Conservation (phyloP, 2,329 filamentous ascomycete genomes). For the Emericellopsis cladophorae region DNA sequence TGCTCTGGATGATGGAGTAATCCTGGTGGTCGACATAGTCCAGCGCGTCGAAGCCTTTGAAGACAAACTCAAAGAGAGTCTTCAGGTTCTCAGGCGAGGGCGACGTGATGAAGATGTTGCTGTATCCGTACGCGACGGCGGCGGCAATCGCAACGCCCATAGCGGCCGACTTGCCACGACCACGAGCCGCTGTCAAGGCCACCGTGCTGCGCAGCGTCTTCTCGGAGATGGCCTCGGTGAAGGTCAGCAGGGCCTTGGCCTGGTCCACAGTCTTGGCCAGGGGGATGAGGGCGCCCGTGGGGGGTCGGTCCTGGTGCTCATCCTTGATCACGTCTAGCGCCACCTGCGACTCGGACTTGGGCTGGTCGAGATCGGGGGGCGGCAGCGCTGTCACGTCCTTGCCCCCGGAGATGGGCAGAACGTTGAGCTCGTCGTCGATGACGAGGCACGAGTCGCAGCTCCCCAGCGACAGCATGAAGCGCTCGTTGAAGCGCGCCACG, state of each 20-base stretch:
- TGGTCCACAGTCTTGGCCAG: constrained; percentile 89
- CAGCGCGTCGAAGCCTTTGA: constrained; percentile 93
- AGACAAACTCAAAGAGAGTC: constrained; percentile 94
- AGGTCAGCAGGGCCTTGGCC: constrained; percentile 91
- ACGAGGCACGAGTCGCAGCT: constrained; percentile 90
- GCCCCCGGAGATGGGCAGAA: constrained; percentile 89
- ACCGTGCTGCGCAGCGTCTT: constrained; percentile 93
- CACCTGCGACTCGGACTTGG: constrained; percentile 56
- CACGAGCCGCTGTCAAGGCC: constrained; percentile 82
- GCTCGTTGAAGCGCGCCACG: constrained; percentile 91
- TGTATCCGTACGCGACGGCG: constrained; percentile 90
- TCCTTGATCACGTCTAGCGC: constrained; percentile 85
- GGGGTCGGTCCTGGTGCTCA: constrained; percentile 70
- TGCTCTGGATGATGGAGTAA: constrained; percentile 96
- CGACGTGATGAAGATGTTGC: constrained; percentile 98
- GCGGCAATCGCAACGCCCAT: constrained; percentile 89
- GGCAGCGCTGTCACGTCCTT: constrained; percentile 79
- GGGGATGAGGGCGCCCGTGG: constrained; percentile 71
- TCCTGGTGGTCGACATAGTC: constrained; percentile 92
- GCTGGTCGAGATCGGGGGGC: constrained; percentile 59
- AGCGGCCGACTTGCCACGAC: constrained; percentile 92
- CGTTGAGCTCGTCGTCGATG: constrained; percentile 95
- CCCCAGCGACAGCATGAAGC: constrained; percentile 91
- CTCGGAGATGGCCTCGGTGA: constrained; percentile 90
- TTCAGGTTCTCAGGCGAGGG: constrained; percentile 97